phyloP scores from a whole-genome alignment of 2,329 filamentous ascomycete genomes.

The Botrytis pseudocinerea region DNA sequence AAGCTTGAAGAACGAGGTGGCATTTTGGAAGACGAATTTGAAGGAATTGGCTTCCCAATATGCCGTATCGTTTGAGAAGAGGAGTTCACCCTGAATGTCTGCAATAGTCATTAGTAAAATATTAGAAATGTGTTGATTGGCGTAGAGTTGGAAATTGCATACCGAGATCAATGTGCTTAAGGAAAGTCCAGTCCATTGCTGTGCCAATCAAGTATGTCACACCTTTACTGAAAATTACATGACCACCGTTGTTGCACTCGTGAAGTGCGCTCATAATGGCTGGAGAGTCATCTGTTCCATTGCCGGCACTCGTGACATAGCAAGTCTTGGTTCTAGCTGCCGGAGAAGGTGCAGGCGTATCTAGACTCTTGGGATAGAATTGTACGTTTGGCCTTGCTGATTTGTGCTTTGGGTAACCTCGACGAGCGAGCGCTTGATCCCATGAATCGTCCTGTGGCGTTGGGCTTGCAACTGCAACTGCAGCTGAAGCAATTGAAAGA shows the following conservation, averaged over 20 bases:
- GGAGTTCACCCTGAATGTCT: conserved; percentile 60
- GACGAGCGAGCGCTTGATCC: conserved; percentile 21
- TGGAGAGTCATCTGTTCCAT: conserved; percentile 40
- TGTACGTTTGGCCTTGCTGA: conserved; percentile 34
- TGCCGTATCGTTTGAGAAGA: conserved; percentile 65
- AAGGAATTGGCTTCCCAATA: conserved; percentile 69
- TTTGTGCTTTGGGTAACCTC: conserved; percentile 28
- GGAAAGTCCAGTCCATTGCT: conserved; percentile 64
- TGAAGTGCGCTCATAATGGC: conserved; percentile 57
- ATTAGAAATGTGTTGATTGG: not conserved
- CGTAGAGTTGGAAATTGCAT: conserved; percentile 14
- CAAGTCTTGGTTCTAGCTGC: conserved; percentile 33
- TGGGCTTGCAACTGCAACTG: conserved; percentile 32
- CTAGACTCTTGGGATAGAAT: conserved; percentile 33
- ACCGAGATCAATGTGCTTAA: conserved; percentile 64
- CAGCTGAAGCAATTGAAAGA: conserved; percentile 33
- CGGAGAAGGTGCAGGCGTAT: conserved; percentile 27
- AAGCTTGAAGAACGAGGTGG: conserved; percentile 66
- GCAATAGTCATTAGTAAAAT: not conserved
- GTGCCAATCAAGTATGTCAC: conserved; percentile 62
- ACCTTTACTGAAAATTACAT: conserved; percentile 55
- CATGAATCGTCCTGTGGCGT: conserved; percentile 28
- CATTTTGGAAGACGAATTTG: conserved; percentile 65
- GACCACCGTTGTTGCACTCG: conserved; percentile 61
- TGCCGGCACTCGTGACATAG: conserved; percentile 37